These are phyloP conservation scores for Corinectria fuckeliana DNA, from an alignment of 2,329 filamentous ascomycete species.

Conservation along the genomic window DNA sequence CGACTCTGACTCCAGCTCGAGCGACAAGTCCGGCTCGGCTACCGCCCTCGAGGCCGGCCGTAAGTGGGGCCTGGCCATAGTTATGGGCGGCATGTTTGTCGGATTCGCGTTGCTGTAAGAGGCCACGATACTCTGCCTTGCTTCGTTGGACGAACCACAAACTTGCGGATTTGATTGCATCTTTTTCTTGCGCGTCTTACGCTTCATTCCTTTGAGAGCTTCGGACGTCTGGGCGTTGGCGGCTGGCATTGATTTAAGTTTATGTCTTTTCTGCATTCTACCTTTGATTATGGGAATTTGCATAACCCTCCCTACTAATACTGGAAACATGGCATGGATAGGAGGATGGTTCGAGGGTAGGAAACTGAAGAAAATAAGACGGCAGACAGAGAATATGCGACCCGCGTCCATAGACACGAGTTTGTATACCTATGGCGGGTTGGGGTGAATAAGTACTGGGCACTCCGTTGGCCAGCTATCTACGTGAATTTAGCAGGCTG, in stretches of 20 bases:
- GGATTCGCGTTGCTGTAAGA: constrained; percentile 50
- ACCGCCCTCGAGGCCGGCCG: constrained; percentile 44
- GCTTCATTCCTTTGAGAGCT: constrained; percentile 33
- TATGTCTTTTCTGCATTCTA: constrained; percentile 4
- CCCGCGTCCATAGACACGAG: neutral
- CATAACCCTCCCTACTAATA: constrained; percentile 33
- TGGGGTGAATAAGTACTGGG: neutral
- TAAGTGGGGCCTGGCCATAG: constrained; percentile 46
- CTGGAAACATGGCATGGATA: constrained; percentile 13
- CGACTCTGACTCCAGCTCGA: constrained; percentile 9
- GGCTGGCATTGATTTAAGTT: constrained; percentile 25
- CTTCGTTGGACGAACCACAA: neutral
- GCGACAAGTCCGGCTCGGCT: constrained; percentile 38
- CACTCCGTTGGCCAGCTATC: neutral
- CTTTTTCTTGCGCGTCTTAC: constrained; percentile 26
- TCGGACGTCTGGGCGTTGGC: constrained; percentile 38
- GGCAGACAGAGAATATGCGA: constrained; percentile 2
- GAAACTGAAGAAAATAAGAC: constrained; percentile 19
- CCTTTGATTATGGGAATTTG: constrained; percentile 10
- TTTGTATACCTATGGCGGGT: neutral
- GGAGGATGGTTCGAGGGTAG: constrained; percentile 1
- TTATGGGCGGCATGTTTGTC: constrained; percentile 48
- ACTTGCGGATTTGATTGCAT: constrained; percentile 22
- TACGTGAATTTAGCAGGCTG: too few relatives aligned
- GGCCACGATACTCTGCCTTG: neutral